Base-by-base conservation (phyloP, 2,329 filamentous ascomycete species). In the Fusarium fujikuroi region DNA sequence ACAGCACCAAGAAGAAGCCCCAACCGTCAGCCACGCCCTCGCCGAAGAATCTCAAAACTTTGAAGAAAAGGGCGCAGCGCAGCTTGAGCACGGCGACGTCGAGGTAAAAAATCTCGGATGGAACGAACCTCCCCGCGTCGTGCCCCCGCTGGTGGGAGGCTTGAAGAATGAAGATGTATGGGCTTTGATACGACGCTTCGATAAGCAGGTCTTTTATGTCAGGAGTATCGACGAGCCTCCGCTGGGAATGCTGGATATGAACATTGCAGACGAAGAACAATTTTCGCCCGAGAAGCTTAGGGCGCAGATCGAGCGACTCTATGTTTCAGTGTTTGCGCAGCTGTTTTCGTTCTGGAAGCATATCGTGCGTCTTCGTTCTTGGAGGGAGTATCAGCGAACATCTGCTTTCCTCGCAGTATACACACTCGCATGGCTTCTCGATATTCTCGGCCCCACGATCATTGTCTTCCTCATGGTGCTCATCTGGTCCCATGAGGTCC, bases 261-360 rank as follows among this genome's bases (percentile, higher is more conserved):
- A 95, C 75, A 92, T 94, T 63, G 91, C 93, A 9, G 92, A 95
- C 43, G 91, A 95, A 60, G 93, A 96, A 74, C 92, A 95, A 64
- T 96, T 96, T 80, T 93, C 92, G 0, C 93, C 94, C 0, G 93
- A 96, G 77, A 96, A 96, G 82, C 84, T 97, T 49, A 88, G 94
- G 16, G 89, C 91, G 5, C 94, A 92, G 60, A 80, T 96, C 8
- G 94, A 97, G 81, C 87, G 94, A 19, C 84, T 96, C 16, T 97
- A 97, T 79, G 95, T 94, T 87, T 93, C 92, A 0, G 89, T 97
- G 1, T 84, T 92, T 12, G 88, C 95, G 54, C 87, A 90, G 19
- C 50, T 94, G 18, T 87, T 94, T 47, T 87, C 85, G 0, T 87
- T 89, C 21, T 88, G 88, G 67, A 95, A 96, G 77, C 94, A 97